phyloP scores from a whole-genome alignment of 306 rosid species.

The Nissolia schottii region DNA sequence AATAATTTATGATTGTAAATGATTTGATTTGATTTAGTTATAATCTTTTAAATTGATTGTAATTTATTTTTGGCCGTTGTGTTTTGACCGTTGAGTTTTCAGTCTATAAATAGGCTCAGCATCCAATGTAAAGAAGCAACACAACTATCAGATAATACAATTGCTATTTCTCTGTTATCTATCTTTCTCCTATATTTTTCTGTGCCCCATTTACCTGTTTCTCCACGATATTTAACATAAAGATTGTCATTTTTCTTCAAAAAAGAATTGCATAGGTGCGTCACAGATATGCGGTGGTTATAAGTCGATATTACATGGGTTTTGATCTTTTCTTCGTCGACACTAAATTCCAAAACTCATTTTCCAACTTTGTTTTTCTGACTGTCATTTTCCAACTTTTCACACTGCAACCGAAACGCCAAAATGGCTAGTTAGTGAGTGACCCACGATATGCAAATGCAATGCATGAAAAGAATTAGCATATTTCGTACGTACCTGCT shows the following conservation, averaged over 20 bases:
- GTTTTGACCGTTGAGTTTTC: no score
- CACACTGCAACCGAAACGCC: background rate
- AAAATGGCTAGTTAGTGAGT: slow-evolving; percentile 5
- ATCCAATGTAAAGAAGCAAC: no score
- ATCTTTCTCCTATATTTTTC: no score
- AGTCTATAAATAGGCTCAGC: no score
- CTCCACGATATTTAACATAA: no score
- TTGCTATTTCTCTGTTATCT: no score
- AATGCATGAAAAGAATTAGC: background rate
- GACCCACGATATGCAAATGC: slow-evolving; percentile 20
- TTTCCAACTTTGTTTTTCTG: background rate
- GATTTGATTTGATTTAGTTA: no score
- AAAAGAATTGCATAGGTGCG: background rate
- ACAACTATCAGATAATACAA: no score
- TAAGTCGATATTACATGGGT: background rate
- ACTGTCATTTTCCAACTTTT: slow-evolving; percentile 22
- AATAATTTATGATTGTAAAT: no score
- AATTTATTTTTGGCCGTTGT: no score
- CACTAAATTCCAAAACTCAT: slow-evolving; percentile 4
- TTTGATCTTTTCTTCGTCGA: background rate
- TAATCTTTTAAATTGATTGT: no score
- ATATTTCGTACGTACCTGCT: background rate
- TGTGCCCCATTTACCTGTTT: no score
- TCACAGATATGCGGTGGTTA: background rate
- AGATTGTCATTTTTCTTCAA: background rate